These are phyloP conservation scores for Boletus rufocinnamomeus DNA, from an alignment of 768 basidiomycete genomes.

Conservation along the genomic window DNA sequence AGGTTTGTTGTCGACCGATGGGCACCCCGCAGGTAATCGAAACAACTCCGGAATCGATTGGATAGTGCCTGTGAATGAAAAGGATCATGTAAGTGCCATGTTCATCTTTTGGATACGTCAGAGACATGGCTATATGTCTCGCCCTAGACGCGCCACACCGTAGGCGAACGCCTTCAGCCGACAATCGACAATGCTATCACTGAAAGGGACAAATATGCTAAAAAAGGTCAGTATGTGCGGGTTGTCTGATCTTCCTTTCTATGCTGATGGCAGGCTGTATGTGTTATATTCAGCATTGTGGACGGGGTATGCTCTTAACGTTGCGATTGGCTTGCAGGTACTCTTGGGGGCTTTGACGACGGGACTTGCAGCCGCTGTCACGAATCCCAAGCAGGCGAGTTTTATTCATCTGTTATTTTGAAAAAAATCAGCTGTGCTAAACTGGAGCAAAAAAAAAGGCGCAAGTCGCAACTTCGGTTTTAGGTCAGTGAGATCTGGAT, in stretches of 20 bases:
- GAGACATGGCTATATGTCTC: neutral
- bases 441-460: slow-evolving; percentile 24
- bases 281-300: slow-evolving; percentile 29
- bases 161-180: slow-evolving; percentile 55
- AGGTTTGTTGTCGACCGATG: neutral
- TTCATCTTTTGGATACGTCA: neutral
- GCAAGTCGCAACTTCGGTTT: slow-evolving; percentile 40
- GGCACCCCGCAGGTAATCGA: neutral
- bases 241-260: neutral
- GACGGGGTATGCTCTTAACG: slow-evolving; percentile 39
- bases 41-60: slow-evolving; percentile 22
- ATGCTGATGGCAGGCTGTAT: slow-evolving; percentile 11
- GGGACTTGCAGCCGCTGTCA: slow-evolving; percentile 53
- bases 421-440: neutral
- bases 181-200: slow-evolving; percentile 50
- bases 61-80: slow-evolving; percentile 31
- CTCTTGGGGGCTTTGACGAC: slow-evolving; percentile 68
- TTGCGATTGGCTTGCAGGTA: slow-evolving; percentile 64
- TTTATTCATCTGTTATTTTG: neutral
- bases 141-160: slow-evolving; percentile 36
- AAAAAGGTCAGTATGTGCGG: slow-evolving; percentile 40
- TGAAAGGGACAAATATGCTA: slow-evolving; percentile 48
- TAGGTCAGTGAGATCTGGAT: slow-evolving; percentile 33
- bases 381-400: slow-evolving; percentile 44
- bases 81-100: slow-evolving; percentile 16